Evolutionary conservation across 2,329 filamentous ascomycete genomes (phyloP), one percentile per base, ranked within the genome.

Genomic region (Raffaelea ambrosiae): DNA sequence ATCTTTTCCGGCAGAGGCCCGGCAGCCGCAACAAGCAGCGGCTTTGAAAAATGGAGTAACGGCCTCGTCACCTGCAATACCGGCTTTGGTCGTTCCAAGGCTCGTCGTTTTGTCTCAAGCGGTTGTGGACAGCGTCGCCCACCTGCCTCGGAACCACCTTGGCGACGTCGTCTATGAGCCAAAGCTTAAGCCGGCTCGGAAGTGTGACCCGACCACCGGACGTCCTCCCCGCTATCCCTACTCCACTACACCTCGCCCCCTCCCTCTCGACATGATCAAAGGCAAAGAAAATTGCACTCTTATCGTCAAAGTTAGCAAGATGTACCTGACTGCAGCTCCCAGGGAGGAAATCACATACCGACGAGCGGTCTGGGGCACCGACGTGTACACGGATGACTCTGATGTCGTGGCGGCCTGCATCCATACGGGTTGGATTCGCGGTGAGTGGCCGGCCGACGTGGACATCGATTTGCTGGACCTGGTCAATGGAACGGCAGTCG

Each of bases 311-410:
- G 82, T 98, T 7, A 85, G 90, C 2, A 81, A 86, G 23, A 79
- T 86, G 43, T 88, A 93, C 58, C 71, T 98, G 8, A 79, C 78
- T 9, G 65, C 79, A 0, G 67, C 73, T 8, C 79, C 86, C 21
- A 77, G 91, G 26, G 86, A 93, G 61, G 87, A 94, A 55, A 90
- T 97, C 45, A 94, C 89, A 11, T 70, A 80, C 8, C 79, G 88
- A 31, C 78, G 85, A 19, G 86, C 87, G 8, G 64, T 98, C 0
- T 98, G 91, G 90, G 93, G 93, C 1, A 93, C 88, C 0, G 90
- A 94, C 35, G 77, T 98, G 7, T 97, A 97, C 61, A 95, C 89
- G 0, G 93, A 98, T 57, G 93, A 98, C 64, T 95, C 89, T 0
- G 93, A 98, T 60, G 81, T 93, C 1, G 77, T 98, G 21, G 91